These are phyloP conservation scores for Scenedesmus sp. DNA, from an alignment of 163 green algal species.

Conservation along the genomic window DNA sequence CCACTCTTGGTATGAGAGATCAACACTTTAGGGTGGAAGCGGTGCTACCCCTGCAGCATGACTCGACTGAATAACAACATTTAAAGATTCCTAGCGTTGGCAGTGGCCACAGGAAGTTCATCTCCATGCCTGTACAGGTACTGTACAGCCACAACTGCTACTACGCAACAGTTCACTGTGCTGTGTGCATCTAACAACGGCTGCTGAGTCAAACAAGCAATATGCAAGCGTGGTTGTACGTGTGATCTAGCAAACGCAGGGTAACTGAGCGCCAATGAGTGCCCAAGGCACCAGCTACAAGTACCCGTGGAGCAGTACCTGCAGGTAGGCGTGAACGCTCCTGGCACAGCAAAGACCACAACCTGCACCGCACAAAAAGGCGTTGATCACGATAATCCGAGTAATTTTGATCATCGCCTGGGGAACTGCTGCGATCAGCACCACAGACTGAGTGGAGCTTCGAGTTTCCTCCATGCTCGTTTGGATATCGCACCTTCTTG, in stretches of 20 bases:
- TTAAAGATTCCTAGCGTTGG: no score
- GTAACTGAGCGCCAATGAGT: background rate
- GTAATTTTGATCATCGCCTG: background rate
- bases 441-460: background rate
- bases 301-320: background rate
- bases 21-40: no score
- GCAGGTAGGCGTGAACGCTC: constrained; percentile 95
- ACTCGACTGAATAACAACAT: no score
- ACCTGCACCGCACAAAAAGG: constrained; percentile 62
- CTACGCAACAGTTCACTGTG: no score
- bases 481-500: constrained; percentile 32
- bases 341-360: constrained; percentile 93
- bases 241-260: no score
- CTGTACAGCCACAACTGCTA: background rate
- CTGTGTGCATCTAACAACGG: no score
- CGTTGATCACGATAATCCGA: background rate
- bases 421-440: background rate
- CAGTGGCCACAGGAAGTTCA: no score
- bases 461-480: background rate
- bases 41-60: no score
- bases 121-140: no score
- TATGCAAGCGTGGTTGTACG: no score
- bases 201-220: no score
- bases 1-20: no score
- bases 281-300: background rate